Evolutionary conservation across 768 basidiomycete species (phyloP), one percentile per base, ranked within the genome.

Genomic region (Auriscalpium microsporum): DNA sequence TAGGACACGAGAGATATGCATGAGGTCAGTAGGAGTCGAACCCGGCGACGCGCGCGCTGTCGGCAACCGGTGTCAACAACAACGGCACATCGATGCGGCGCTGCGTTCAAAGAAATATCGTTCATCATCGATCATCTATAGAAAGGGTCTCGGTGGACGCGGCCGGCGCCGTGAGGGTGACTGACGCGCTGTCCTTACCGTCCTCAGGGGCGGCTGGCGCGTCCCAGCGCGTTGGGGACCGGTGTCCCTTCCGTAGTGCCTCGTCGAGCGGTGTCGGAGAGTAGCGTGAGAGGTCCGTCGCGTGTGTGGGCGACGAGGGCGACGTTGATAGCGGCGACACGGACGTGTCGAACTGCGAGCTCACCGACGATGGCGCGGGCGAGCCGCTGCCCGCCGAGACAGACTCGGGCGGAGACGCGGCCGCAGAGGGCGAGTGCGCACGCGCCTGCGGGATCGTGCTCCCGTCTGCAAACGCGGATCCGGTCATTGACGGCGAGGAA

Each of bases 351-450:
- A 65, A 71, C 54, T 68, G 69, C 33, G 69, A 83, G 49, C 82
- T 82, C 9, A 73, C 71, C 35, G 81, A 84, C 10, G 84, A 82
- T 34, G 79, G 76, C 7, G 79, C 73, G 16, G 86, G 82, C 4
- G 81, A 82, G 53, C 73, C 79, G 36, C 76, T 78, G 14, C 72
- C 72, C 5, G 77, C 80, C 11, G 75, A 69, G 11, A 62, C 59
- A 33, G 68, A 68, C 34, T 67, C 67, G 36, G 59, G 66, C 4
- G 69, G 67, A 10, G 69, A 68, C 7, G 56, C 14, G 10, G 65
- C 57, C 21, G 64, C 57, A 16, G 63, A 49, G 10, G 48, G 33
- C 45, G 54, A 51, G 44, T 50, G 52, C 28, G 48, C 14, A n/a
- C 48, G 52, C 37, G 58, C 56, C 28, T 57, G 16, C 49, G 49